Percentiles rank a stretch among this genome's conserved stretches.
Conservation (phyloP, 2,329 filamentous ascomycete species). For the Dothiorella sarmentorum region DNA sequence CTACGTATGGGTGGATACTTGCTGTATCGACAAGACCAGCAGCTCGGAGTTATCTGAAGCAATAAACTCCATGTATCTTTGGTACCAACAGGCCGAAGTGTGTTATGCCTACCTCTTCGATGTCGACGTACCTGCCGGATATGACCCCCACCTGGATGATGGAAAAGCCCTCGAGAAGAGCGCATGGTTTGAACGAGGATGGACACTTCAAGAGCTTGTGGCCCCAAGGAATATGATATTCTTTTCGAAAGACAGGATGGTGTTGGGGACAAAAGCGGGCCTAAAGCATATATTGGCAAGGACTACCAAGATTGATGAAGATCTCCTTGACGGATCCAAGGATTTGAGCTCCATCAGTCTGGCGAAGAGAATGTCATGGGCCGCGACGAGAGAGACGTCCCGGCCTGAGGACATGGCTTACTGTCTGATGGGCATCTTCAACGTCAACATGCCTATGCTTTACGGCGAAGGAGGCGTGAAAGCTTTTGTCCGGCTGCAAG, state of each 20-base stretch:
- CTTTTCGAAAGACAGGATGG: constrained; percentile 1
- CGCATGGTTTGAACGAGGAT: constrained; percentile 17
- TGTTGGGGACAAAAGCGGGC: neutral
- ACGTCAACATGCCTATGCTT: constrained; percentile 17
- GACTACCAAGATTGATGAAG: neutral
- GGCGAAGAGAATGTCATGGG: constrained; percentile 17
- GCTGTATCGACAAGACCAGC: constrained; percentile 22
- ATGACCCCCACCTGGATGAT: neutral
- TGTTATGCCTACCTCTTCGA: constrained; percentile 23
- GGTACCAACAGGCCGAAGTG: constrained; percentile 21
- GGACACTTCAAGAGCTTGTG: constrained; percentile 20
- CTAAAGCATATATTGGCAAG: neutral
- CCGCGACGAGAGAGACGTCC: neutral
- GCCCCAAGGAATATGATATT: constrained; percentile 13
- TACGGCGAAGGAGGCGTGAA: constrained; percentile 19
- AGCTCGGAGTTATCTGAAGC: constrained; percentile 22
- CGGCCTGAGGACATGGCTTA: constrained; percentile 15
- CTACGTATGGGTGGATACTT: constrained; percentile 27
- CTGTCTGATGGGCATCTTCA: constrained; percentile 17
- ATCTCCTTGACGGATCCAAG: neutral
- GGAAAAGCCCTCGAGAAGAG: neutral
- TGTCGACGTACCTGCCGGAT: constrained; percentile 17
- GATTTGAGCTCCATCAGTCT: neutral
- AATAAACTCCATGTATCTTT: constrained; percentile 25
- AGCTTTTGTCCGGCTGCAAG: constrained; percentile 20